Base-by-base conservation (phyloP, 2,329 filamentous ascomycete species). In the Biscogniauxia marginata region DNA sequence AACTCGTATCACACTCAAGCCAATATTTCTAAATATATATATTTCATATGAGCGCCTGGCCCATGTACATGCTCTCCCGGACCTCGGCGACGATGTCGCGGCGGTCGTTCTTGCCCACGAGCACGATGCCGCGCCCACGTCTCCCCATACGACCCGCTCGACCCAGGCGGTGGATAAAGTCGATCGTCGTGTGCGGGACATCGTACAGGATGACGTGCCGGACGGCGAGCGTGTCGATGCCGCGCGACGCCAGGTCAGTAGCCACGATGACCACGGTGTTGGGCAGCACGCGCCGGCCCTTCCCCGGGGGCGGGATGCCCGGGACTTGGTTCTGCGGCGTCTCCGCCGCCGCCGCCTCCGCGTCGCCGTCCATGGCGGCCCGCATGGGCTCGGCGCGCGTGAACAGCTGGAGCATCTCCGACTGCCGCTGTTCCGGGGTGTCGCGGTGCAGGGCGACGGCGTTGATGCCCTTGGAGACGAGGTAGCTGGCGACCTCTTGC, bases 121-220 rank as follows among this genome's bases (percentile, higher is more conserved):
- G 77, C 23, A 98, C 93, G 62, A 98, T 87, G 19, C 92, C 95
- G 54, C 93, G 83, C 16, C 95, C 95, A 71, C 95, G 84, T 59
- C 92, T 84, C 2, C 92, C 92, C 91, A 98, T 98, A 30, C 95
- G 84, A 0, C 95, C 95, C 1, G 95, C 91, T 55, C 95, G 84
- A 16, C 95, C 95, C 4, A 98, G 84, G 16, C 96, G 88, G 74
- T 99, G 96, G 68, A 99, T 97, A 68, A 99, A 99, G 73, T 99
- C 96, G 58, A 99, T 96, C 0, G 92, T 96, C 0, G 91, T 96
- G 70, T 98, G 93, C 4, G 95, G 95, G n/a, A 99, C 93, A 71
- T 99, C 92, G 73, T 96, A 98, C 22, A 99, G 77, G 53, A 99
- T 88, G 52, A 99, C 95, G 64, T 96, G 91, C 55, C 90, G 84